These are phyloP conservation scores for Penicillium sp. DNA, from an alignment of 2,329 filamentous ascomycete genomes.

Conservation along the genomic window DNA sequence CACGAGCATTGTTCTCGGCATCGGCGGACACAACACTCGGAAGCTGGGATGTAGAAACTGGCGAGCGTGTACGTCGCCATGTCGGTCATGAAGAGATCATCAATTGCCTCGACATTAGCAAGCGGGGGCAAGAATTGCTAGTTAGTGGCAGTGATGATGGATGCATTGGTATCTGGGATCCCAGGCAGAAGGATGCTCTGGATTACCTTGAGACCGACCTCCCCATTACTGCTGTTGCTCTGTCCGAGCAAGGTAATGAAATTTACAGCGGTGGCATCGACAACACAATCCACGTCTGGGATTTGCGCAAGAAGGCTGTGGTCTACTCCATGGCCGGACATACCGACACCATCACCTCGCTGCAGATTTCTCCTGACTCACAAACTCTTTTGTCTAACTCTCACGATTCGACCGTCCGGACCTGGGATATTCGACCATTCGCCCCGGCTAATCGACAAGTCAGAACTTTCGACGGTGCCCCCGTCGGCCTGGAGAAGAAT, in stretches of 20 bases:
- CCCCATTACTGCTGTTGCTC: constrained; percentile 83
- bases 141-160: constrained; percentile 93
- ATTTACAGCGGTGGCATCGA: constrained; percentile 93
- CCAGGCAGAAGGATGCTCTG: constrained; percentile 80
- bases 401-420: constrained; percentile 89
- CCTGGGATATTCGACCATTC: constrained; percentile 95
- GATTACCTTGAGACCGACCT: constrained; percentile 90
- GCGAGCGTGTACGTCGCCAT: constrained; percentile 87
- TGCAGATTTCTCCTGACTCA: constrained; percentile 88
- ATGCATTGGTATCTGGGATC: constrained; percentile 93
- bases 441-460: constrained; percentile 83
- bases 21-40: constrained; percentile 91
- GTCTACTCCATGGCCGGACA: constrained; percentile 88
- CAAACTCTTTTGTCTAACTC: constrained; percentile 87
- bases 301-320: constrained; percentile 84
- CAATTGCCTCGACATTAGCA: constrained; percentile 85
- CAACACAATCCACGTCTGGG: constrained; percentile 97
- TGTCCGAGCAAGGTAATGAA: constrained; percentile 94
- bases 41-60: constrained; percentile 91
- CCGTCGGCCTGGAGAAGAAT: constrained; percentile 85
- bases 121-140: constrained; percentile 83
- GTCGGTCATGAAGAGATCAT: constrained; percentile 94
- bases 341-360: constrained; percentile 84
- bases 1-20: constrained; percentile 82
- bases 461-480: constrained; percentile 88